Conservation (phyloP, 495 filamentous ascomycete genomes). For the Penicillium simplicissimum region DNA sequence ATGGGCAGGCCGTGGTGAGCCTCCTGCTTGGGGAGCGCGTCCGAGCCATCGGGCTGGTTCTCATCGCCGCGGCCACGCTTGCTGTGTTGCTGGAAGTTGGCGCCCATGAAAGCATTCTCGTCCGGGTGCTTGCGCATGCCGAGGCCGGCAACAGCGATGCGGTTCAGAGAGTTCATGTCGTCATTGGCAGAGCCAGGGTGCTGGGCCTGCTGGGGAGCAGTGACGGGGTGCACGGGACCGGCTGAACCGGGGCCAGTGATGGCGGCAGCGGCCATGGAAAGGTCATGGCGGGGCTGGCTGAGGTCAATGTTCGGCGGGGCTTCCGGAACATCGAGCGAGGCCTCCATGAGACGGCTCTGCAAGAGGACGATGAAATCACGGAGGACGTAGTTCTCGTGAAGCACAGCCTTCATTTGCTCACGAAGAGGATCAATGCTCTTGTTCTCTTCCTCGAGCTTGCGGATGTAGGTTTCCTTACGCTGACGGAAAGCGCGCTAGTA, state of each 20-base stretch:
- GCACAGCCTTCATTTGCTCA: constrained; percentile 69
- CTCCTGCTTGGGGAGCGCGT: constrained; percentile 34
- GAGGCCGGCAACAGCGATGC: constrained; percentile 47
- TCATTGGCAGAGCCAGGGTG: constrained; percentile 36
- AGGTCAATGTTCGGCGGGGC: constrained; percentile 68
- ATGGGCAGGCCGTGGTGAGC: constrained; percentile 35
- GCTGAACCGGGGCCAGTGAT: constrained; percentile 15
- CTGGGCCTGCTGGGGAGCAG: constrained; percentile 27
- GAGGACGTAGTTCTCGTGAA: constrained; percentile 84
- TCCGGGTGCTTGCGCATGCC: constrained; percentile 51
- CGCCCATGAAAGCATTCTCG: constrained; percentile 34
- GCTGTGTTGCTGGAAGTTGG: constrained; percentile 33
- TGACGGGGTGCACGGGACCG: constrained; percentile 11
- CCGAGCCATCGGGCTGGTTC: constrained; percentile 29
- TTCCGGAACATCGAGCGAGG: constrained; percentile 78
- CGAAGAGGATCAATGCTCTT: constrained; percentile 70
- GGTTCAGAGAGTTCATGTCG: constrained; percentile 49
- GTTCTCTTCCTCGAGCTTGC: constrained; percentile 91
- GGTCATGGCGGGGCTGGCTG: constrained; percentile 40
- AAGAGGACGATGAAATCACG: constrained; percentile 89
- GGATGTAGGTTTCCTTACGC: constrained; percentile 97
- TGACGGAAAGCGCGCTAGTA: constrained; percentile 85
- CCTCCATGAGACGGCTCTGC: constrained; percentile 84
- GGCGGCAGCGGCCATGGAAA: constrained; percentile 26
- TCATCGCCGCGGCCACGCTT: constrained; percentile 41